These are phyloP conservation scores for Nevesoporus exiguus DNA, from an alignment of 768 basidiomycete species.

Conservation along the genomic window DNA sequence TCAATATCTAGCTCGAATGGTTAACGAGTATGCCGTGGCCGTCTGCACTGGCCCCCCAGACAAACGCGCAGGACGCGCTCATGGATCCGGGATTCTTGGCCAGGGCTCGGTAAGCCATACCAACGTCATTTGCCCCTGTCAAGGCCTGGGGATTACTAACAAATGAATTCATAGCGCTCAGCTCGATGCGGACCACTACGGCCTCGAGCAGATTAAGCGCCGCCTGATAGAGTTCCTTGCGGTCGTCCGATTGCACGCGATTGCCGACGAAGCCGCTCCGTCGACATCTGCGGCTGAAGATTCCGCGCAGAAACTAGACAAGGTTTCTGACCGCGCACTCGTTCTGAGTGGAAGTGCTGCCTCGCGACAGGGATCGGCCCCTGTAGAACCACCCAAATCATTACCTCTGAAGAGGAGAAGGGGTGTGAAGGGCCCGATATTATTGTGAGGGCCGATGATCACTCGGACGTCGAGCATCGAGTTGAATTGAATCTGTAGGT, in stretches of 20 bases:
- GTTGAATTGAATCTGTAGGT: slow-evolving; percentile 38
- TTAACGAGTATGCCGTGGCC: slow-evolving; percentile 84
- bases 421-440: slow-evolving; percentile 65
- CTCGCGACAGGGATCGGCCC: slow-evolving; percentile 10
- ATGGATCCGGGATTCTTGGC: slow-evolving; percentile 58
- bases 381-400: slow-evolving; percentile 3
- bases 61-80: slow-evolving; percentile 35
- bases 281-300: slow-evolving; percentile 1
- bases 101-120: slow-evolving; percentile 49
- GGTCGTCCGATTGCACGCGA: slow-evolving; percentile 60
- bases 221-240: slow-evolving; percentile 90
- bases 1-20: slow-evolving; percentile 67
- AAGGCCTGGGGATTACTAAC: background rate
- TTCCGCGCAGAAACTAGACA: slow-evolving; percentile 19
- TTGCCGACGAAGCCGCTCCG: slow-evolving; percentile 20
- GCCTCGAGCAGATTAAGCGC: slow-evolving; percentile 89
- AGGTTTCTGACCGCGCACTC: slow-evolving; percentile 24
- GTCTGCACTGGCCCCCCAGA: slow-evolving; percentile 28
- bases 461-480: background rate
- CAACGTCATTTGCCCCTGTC: background rate
- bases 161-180: slow-evolving; percentile 38
- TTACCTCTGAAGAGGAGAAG: slow-evolving; percentile 28
- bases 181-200: slow-evolving; percentile 89
- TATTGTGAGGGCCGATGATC: slow-evolving; percentile 45
- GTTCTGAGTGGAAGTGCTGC: slow-evolving; percentile 13